phyloP scores from a whole-genome alignment of 225 moss, liverwort and hornwort species.

The Asterella californica region DNA sequence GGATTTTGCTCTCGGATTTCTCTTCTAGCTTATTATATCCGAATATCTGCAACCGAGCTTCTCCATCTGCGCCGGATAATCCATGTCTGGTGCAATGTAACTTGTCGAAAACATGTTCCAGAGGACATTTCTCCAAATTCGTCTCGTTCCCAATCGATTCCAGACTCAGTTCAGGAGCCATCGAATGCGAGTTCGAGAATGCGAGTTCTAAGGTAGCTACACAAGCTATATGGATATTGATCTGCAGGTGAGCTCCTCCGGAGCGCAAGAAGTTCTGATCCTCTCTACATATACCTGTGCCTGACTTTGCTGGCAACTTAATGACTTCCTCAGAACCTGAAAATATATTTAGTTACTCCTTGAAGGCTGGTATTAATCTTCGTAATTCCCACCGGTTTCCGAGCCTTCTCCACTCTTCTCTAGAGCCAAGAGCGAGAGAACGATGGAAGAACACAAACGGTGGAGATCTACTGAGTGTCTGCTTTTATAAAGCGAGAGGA shows the following conservation, averaged over 20 bases:
- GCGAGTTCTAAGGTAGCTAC: not conserved
- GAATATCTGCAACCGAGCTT: conserved; percentile 14
- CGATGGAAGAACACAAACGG: not conserved
- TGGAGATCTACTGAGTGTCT: not conserved
- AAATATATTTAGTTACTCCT: too few species aligned
- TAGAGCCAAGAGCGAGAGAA: not conserved
- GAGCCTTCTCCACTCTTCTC: not conserved
- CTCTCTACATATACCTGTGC: too few species aligned
- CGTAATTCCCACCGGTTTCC: not conserved
- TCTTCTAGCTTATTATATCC: conserved; percentile 18
- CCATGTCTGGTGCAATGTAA: not conserved
- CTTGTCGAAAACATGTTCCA: conserved; percentile 14
- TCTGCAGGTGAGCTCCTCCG: not conserved
- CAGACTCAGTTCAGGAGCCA: not conserved
- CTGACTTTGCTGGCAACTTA: too few species aligned
- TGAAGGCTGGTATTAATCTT: too few species aligned
- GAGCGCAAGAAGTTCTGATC: too few species aligned
- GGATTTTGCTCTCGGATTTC: conserved; percentile 16
- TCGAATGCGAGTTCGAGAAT: not conserved
- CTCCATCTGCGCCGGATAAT: conserved; percentile 1
- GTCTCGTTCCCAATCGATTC: conserved; percentile 11
- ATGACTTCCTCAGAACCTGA: too few species aligned
- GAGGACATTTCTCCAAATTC: conserved; percentile 9
- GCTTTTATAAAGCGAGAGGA: not conserved
- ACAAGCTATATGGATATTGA: not conserved